Evolutionary conservation across 176 grass and related monocot species (phyloP), one percentile per base, ranked within the genome.

Genomic region (Lolium rigidum): DNA sequence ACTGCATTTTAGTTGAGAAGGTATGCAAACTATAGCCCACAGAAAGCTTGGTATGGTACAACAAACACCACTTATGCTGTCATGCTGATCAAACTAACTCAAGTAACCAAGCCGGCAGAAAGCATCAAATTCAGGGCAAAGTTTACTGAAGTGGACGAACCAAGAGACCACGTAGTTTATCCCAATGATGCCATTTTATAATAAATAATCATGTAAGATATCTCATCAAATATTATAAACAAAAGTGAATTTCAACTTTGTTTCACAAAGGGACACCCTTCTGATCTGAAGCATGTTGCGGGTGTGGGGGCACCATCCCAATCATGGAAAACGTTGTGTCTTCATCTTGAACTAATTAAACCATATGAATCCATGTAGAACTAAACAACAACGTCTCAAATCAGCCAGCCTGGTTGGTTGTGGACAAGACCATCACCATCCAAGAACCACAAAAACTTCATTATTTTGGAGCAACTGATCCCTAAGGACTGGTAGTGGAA

Each of bases 371-470:
- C 62, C 11, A 51, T 39, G 10, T 51, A 7, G 25, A 73, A 65
- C 57, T 25, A 66, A 84, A 54, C 17, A n/a, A n/a, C n/a, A 84
- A 52, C 1, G 73, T 56, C 28, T 78, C 83, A 69, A 57, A 60
- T 31, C 68, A 60, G 74, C 15, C 62, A 43, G 41, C 41, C 41
- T 80, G 60, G 59, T 68, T 15, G 13, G 25, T 63, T 15, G 31
- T n/a, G 28, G n/a, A 51, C 74, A 78, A 57, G 48, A 26, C n/a
- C 1, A 39, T 84, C 57, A 5, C 39, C 54, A 61, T 54, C 54
- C 82, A 74, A 74, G 22, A 18, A 63, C 60, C 54, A 48, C 35
- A 84, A 50, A 17, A 64, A 77, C 16, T 66, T 9, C 2, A 67
- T 77, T 41, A 68, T 78, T 38, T 66, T 85, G 9, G 47, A 39